phyloP scores from a whole-genome alignment of 129 eudicot genomes.

The Centella asiatica region DNA sequence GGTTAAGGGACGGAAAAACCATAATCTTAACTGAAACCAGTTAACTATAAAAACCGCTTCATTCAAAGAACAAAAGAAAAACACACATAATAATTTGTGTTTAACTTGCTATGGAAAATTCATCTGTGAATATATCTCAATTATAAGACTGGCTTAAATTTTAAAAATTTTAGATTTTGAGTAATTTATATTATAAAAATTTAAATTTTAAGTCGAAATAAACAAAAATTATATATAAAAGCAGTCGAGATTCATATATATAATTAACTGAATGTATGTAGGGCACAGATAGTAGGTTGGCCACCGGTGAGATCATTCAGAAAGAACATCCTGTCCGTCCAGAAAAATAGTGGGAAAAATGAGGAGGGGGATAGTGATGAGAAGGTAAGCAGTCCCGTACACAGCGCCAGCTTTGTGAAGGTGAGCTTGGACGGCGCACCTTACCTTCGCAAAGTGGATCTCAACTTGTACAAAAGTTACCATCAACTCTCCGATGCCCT shows the following conservation, averaged over 20 bases:
- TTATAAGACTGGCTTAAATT: no score
- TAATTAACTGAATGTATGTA: neutral
- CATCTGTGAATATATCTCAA: no score
- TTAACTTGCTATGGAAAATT: no score
- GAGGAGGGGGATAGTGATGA: conserved; percentile 8
- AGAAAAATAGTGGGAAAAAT: conserved; percentile 26
- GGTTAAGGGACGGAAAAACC: no score
- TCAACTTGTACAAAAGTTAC: conserved; percentile 67
- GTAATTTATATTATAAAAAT: no score
- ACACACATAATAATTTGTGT: no score
- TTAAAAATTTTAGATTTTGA: no score
- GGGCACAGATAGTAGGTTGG: conserved; percentile 95
- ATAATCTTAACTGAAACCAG: no score
- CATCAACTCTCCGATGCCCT: conserved; percentile 72
- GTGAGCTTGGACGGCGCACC: conserved; percentile 95
- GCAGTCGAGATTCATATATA: neutral
- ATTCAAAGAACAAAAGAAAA: no score
- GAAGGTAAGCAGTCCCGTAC: conserved; percentile 13
- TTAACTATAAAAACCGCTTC: no score
- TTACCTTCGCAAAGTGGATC: conserved; percentile 74
- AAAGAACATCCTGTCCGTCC: conserved; percentile 48
- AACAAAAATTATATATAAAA: no score
- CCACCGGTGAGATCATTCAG: conserved; percentile 83
- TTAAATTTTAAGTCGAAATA: no score
- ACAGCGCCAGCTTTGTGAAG: conserved; percentile 50